Evolutionary conservation across 1,284 basidiomycete species (phyloP), one percentile per base, ranked within the genome.

Genomic region (Microbotryum saponariae): DNA sequence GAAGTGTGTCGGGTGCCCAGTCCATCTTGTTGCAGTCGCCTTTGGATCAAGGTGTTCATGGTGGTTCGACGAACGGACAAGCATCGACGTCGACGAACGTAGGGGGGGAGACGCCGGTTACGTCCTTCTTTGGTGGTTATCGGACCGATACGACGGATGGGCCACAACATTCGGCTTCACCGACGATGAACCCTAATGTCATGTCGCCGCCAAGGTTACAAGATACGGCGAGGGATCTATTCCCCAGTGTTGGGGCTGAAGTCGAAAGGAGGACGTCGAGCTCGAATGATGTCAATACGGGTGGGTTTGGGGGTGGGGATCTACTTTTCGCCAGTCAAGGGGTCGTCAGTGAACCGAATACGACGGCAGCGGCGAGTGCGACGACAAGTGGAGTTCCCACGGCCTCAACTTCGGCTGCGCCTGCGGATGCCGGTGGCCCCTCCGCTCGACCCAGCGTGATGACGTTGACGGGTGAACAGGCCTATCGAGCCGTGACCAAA

Each of bases 401-500:
- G 29, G 48, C 31, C 33, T 14, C 46, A n/a, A 54, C 20, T 18
- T 27, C 23, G 46, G 3, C n/a, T 14, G 42, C 42, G 16, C 10
- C 42, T 25, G 21, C 0, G 16, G 16, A 44, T 14, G 53, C 20
- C 6, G 27, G 6, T 29, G 27, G 27, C 47, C 7, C 46, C 3
- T 20, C 50, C 18, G 14, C n/a, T 56, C 54, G 20, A 16, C 45
- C 23, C 31, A 51, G 49, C 18, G n/a, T 20, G 20, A 46, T 29
- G 29, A 48, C 60, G 12, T 33, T 68, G 56, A 68, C 67, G 18
- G 68, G 65, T 3, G 69, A 81, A 83, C 78, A 84, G 78, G 87
- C 91, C 63, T 87, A 89, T 70, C 80, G 83, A 68, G 81, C 81
- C 58, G 83, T 92, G 45, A 86, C 83, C n/a, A 81, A 82, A 71